phyloP scores from a whole-genome alignment of 2,329 filamentous ascomycete species.

The Lecanicillium sp. region DNA sequence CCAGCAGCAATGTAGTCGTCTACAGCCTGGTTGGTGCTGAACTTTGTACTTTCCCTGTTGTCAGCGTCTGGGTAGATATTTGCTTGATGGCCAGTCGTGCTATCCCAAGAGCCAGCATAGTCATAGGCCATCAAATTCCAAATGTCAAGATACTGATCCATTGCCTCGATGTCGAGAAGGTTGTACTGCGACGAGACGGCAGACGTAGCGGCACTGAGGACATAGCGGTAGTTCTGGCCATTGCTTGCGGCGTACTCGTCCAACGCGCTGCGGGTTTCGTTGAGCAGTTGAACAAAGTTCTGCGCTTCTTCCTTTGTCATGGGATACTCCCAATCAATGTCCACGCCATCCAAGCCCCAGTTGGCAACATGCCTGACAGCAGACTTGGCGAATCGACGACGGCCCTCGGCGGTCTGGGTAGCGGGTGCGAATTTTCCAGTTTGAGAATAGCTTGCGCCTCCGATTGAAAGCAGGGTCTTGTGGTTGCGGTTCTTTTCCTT shows the following conservation, averaged over 20 bases:
- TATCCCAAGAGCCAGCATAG: constrained; percentile 61
- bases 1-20: constrained; percentile 40
- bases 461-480: constrained; percentile 73
- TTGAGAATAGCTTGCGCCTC: constrained; percentile 68
- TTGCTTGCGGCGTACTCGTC: constrained; percentile 30
- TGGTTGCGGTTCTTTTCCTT: constrained; percentile 71
- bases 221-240: constrained; percentile 36
- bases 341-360: constrained; percentile 50
- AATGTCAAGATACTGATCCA: constrained; percentile 48
- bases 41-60: constrained; percentile 53
- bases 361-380: constrained; percentile 64
- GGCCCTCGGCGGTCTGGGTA: constrained; percentile 41
- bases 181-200: constrained; percentile 41
- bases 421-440: constrained; percentile 45
- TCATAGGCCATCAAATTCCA: constrained; percentile 64
- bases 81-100: constrained; percentile 55
- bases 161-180: constrained; percentile 40
- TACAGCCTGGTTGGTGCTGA: constrained; percentile 59
- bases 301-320: constrained; percentile 27
- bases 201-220: constrained; percentile 41
- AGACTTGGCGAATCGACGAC: constrained; percentile 57
- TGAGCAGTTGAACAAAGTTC: constrained; percentile 33
- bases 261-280: constrained; percentile 33
- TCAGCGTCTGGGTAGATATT: constrained; percentile 52
- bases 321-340: constrained; percentile 51